Base-by-base conservation (phyloP, 2,329 filamentous ascomycete species). In the Fusarium ramigenum region DNA sequence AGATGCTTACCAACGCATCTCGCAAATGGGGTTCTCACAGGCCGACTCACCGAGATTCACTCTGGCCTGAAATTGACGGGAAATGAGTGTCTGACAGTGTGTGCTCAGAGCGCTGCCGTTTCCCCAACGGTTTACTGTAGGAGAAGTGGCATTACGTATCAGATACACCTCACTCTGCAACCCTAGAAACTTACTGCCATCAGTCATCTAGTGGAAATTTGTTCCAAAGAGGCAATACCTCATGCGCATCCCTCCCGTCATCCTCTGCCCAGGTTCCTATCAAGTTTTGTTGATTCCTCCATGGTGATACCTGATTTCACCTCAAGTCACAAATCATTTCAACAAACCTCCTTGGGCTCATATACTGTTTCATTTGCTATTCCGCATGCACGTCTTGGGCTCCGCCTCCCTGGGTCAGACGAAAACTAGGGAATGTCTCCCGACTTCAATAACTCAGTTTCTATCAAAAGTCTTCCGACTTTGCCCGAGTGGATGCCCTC, bases 341-440 rank as follows among this genome's bases (percentile, higher is more conserved):
- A 61, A 34, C 44, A 34, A 53, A 28, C 37, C 44, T 54, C 37
- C 25, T 68, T 67, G 32, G 60, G 60, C 60, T 61, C 50, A 58
- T 21, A 25, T 37, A 25, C 52, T 39, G 39, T 57, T 59, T 73
- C 61, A 73, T 73, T 69, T 72, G 59, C 58, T 52, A 60, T 63
- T 56, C 23, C 43, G 28, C 36, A 34, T 61, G 59, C 39, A 28
- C 39, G 37, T 34, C 56, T 60, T 63, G 37, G 56, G 59, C 62
- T 72, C 70, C 71, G 71, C 70, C 47, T 62, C 56, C 54, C 63
- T 66, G 37, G 57, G 74, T 75, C 74, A 73, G 72, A 70, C 67
- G 63, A 76, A 75, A 74, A 74, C 63, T 50, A 67, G 44, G 61
- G 49, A 65, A 75, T 60, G 69, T 73, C 71, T 73, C 73, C 74